phyloP scores from a whole-genome alignment of 495 filamentous ascomycete genomes.

The Tuber borchii region DNA sequence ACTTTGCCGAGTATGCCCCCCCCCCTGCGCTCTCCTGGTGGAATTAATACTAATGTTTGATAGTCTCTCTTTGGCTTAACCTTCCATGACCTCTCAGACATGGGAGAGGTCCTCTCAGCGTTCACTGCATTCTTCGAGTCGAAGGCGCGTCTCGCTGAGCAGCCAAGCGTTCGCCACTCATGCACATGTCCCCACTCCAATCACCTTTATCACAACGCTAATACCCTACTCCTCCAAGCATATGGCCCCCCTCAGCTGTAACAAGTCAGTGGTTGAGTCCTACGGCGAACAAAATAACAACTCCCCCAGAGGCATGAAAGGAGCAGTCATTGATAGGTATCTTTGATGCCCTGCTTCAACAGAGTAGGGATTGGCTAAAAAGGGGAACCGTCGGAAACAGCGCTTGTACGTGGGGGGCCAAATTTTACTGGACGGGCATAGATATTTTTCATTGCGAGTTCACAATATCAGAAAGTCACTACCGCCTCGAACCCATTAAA shows the following conservation, averaged over 20 bases:
- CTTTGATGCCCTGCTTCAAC: too few species aligned
- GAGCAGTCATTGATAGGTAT: too few species aligned
- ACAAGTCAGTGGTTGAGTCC: slow-evolving; percentile 43
- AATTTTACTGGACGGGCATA: too few species aligned
- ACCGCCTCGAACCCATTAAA: too few species aligned
- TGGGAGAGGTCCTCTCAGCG: background rate
- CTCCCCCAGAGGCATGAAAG: too few species aligned
- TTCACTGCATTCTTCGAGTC: background rate
- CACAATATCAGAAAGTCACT: too few species aligned
- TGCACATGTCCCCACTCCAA: background rate
- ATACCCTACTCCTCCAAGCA: background rate
- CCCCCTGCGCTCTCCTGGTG: background rate
- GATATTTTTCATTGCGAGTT: too few species aligned
- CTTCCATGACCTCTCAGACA: background rate
- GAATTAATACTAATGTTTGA: background rate
- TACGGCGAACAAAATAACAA: slow-evolving; percentile 43
- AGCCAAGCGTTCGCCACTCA: background rate
- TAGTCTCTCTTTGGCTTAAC: background rate
- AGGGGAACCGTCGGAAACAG: too few species aligned
- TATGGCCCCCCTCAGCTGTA: slow-evolving; percentile 39
- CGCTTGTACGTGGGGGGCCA: too few species aligned
- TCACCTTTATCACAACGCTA: background rate
- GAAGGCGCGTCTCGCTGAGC: background rate
- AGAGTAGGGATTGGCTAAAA: too few species aligned
- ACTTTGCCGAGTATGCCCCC: background rate